Base-by-base conservation (phyloP, 768 basidiomycete species). In the Boletus tomentosulus region DNA sequence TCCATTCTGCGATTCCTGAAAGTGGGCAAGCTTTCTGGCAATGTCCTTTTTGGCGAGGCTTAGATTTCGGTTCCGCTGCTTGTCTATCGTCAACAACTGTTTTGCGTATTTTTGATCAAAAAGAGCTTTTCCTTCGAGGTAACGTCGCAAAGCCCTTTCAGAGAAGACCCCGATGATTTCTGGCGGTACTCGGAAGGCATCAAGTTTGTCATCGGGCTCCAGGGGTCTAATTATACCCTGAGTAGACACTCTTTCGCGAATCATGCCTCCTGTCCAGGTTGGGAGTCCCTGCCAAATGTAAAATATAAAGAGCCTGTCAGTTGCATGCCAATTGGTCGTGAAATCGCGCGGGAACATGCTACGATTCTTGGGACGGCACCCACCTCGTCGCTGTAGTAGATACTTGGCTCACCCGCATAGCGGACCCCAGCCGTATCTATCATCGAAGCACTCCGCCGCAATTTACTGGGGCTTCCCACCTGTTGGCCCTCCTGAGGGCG, bases 241-340 rank as follows among this genome's bases (percentile, higher is more conserved):
- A 1, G 85, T 89, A 2, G 88, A 86, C 27, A 98, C 84, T 19
- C 97, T 81, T 70, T 98, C 96, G 34, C 96, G 83, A 51, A 98
- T 90, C 85, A 98, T 97, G 35, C 77, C 74, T 48, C 79, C 79
- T 54, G 68, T 68, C 74, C 76, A 78, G 13, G 59, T 58, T 19
- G 57, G 56, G 30, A 63, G 57, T 55, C 74, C 70, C 76, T 80
- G 57, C 30, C 33, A 3, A 54, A 46, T 41, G 41, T 11, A 37
- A 16, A 13, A 50, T 38, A 22, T 24, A 44, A 39, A n/a, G n/a
- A n/a, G n/a, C n/a, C n/a, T 33, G 47, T 57, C 42, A 53, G 33
- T 46, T 12, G 2, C 27, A 24, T 41, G 49, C n/a, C 3, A 30
- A 15, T 33, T 3, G 15, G 19, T 15, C n/a, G 28, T 9, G 30